Base-by-base conservation (phyloP, 495 filamentous ascomycete species). In the Annulohypoxylon bovei region DNA sequence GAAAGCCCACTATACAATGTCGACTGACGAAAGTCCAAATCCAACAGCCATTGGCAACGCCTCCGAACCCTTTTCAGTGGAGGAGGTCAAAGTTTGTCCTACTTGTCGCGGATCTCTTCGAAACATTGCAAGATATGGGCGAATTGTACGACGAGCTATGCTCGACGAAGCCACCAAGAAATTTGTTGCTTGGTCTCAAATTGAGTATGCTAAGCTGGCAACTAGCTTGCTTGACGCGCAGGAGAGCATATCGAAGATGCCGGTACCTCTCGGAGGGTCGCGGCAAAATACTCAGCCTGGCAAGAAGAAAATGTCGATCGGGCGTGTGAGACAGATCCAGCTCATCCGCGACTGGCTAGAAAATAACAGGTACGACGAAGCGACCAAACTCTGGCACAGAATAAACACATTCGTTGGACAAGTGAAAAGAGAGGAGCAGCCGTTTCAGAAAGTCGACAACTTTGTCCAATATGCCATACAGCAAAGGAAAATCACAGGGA, bases 161-260 rank as follows among this genome's bases (percentile, higher is more conserved):
- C 78, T 94, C 1, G 88, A 93, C 56, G 89, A 92, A 72, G 79
- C 87, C 0, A 89, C 88, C 0, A 92, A 91, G 75, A 89, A 88
- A 62, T 90, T 93, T 71, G 85, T 88, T 25, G 74, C 86, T 33
- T 83, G 78, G 78, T 79, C 81, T 3, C 86, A 88, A 33, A 70
- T 73, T 3, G 62, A 79, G 46, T 88, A 86, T 70, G 64, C 85
- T 25, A 76, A 79, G 3, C 81, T 92, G 12, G 83, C 76, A 8
- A 55, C 63, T 14, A 49, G 50, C 3, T 62, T 81, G 14, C 59
- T 75, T 4, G 42, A 72, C 9, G 55, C 65, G 55, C 71, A 74
- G 39, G 65, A 65, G 53, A 40, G 46, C 22, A 64, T 77, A n/a
- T 56, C 60, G 22, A 33, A 70, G n/a, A 35, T 62, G 25, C 9